Evolutionary conservation across 140 eudicot genomes (phyloP), one percentile per base, ranked within the genome.

Genomic region (Erigeron philadelphicus): DNA sequence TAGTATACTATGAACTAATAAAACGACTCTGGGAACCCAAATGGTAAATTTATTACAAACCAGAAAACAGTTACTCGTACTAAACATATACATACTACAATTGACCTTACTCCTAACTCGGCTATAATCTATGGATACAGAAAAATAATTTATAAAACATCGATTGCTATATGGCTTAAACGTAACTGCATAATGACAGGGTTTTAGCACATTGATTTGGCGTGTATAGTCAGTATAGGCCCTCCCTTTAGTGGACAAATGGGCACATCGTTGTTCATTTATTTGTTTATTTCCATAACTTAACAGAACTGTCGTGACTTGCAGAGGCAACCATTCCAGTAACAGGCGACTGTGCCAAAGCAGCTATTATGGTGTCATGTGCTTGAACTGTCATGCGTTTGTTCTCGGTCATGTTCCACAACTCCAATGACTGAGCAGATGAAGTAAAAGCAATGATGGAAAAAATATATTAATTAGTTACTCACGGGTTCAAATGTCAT

Each of bases 311-410:
- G 82, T 89, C 95, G n/a, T 94, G 99, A 69, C 99, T 90, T 55
- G 95, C 95, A 10, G 99, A 94, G 8, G 95, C 99, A 64, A 94
- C 95, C 97, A 89, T 89, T 70, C 99, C 97, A 0, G 95, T 89
- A 48, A 76, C 81, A 17, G 97, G 91, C 40, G 99, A 90, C 78
- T 85, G 90, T 38, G 95, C 95, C 73, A 94, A 77, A 35, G 95
- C 88, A 43, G 99, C 80, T 43, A 94, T 75, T 35, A 94, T 89
- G 72, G 82, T 87, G 58, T 94, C 95, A 31, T 94, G 99, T 13
- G 99, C 97, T 42, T 87, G 83, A 23, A 89, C 90, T 1, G 95
- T 85, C 99, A 94, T 94, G 79, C 94, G 89, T 72, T 87, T 94
- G 82, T 94, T 94, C 70, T 94, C 99, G 0, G 78, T 86, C 95